Evolutionary conservation across 805 yeast species (phyloP).

Genomic region (Spathaspora arborariae): DNA sequence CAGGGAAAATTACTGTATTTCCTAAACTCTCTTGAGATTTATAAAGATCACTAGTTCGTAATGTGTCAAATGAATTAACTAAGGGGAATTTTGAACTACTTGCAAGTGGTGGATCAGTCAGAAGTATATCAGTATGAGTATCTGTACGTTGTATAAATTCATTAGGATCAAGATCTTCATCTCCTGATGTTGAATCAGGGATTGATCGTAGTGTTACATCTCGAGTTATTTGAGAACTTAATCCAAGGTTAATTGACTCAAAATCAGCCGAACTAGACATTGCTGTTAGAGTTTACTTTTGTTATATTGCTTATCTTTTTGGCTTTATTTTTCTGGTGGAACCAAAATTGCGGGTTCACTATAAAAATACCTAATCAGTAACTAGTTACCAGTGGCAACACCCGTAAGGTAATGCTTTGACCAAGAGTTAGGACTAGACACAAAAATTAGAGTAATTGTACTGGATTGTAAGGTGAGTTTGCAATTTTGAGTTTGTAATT

Average conservation of each 20-base stretch:
- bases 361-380: too few species aligned
- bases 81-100: background rate
- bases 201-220: conserved; percentile 3
- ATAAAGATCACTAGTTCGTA: conserved; percentile 1
- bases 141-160: too few species aligned
- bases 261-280: conserved; percentile 5
- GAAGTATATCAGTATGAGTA: too few species aligned
- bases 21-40: background rate
- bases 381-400: too few species aligned
- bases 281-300: background rate
- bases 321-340: background rate
- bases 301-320: background rate
- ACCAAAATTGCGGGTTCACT: too few species aligned
- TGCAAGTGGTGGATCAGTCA: background rate
- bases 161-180: conserved; percentile 19
- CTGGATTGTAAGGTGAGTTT: too few species aligned
- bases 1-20: conserved; percentile 1
- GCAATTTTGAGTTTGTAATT: too few species aligned
- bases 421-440: too few species aligned
- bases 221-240: conserved; percentile 2
- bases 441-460: too few species aligned
- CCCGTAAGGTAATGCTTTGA: too few species aligned
- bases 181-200: conserved; percentile 8
- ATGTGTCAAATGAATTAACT: conserved; percentile 2
- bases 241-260: conserved; percentile 9